A percentile compares a stretch with the other conserved stretches of the same genome.
Evolutionary conservation across 1,139 yeast genomes (phyloP).

Genomic region (Trichomonascaceae sp.): DNA sequence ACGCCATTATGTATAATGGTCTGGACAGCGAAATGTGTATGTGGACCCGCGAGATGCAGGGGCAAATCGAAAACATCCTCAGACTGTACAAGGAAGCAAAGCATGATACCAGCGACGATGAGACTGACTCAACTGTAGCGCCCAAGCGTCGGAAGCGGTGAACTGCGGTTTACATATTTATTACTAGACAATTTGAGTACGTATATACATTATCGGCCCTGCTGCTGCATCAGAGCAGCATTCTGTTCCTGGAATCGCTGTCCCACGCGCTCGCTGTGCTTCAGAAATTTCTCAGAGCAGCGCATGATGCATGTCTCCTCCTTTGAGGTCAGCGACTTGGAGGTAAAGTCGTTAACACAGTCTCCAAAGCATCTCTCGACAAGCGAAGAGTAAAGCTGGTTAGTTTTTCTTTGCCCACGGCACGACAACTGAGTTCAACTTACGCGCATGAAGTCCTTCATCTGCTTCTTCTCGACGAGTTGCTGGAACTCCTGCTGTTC

Average conservation of each 20-base stretch:
- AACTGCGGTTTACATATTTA: too few species aligned
- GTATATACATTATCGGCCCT: slow-evolving; percentile 11
- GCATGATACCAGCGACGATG: not conserved
- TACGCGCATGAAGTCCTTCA: slow-evolving; percentile 96
- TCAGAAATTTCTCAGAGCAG: slow-evolving; percentile 95
- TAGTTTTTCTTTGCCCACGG: not conserved
- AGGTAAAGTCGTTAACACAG: slow-evolving; percentile 96
- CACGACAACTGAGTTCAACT: slow-evolving; percentile 9
- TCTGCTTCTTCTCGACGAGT: slow-evolving; percentile 92
- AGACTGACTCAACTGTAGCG: too few species aligned
- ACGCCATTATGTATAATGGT: slow-evolving; percentile 70
- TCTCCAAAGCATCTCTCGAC: slow-evolving; percentile 95
- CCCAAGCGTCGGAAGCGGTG: too few species aligned
- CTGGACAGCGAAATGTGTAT: slow-evolving; percentile 48
- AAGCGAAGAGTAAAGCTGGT: slow-evolving; percentile 63
- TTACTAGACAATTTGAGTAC: too few species aligned
- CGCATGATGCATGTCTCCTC: slow-evolving; percentile 77
- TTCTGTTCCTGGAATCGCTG: slow-evolving; percentile 98
- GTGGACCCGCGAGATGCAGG: slow-evolving; percentile 53
- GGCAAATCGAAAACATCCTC: slow-evolving; percentile 24
- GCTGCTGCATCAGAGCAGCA: slow-evolving; percentile 19
- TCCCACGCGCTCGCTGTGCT: slow-evolving; percentile 97
- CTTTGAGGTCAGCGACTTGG: slow-evolving; percentile 70
- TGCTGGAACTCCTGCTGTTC: slow-evolving; percentile 96
- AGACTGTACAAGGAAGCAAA: slow-evolving; percentile 24